These are phyloP conservation scores for Rickenella mellea DNA, from an alignment of 768 basidiomycete species.

Conservation along the genomic window DNA sequence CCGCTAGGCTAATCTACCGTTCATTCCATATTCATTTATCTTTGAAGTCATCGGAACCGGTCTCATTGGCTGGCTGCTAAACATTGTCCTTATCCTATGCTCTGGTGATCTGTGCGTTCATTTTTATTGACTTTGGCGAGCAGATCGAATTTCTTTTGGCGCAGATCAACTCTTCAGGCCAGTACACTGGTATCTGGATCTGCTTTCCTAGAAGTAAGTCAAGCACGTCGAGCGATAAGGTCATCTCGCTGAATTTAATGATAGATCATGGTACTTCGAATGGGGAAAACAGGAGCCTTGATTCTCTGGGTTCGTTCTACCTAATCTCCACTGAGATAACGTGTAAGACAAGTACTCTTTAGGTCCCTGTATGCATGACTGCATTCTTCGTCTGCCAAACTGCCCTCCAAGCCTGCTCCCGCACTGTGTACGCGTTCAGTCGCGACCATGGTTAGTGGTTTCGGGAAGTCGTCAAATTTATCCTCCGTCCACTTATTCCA, in stretches of 20 bases:
- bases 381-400: slow-evolving; percentile 83
- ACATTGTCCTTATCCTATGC: slow-evolving; percentile 80
- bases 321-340: neutral
- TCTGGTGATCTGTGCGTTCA: slow-evolving; percentile 59
- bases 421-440: slow-evolving; percentile 79
- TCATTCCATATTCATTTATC: neutral
- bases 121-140: slow-evolving; percentile 1
- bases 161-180: slow-evolving; percentile 43
- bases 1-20: neutral
- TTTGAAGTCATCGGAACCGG: slow-evolving; percentile 60
- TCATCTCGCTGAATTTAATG: neutral
- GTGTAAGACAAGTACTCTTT: neutral
- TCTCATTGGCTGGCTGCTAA: slow-evolving; percentile 76
- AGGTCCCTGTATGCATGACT: slow-evolving; percentile 72
- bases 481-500: neutral
- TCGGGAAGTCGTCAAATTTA: slow-evolving; percentile 1
- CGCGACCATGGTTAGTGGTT: slow-evolving; percentile 55
- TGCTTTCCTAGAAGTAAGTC: slow-evolving; percentile 54
- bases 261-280: slow-evolving; percentile 65
- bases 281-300: slow-evolving; percentile 69
- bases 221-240: neutral
- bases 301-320: slow-evolving; percentile 56
- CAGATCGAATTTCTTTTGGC: slow-evolving; percentile 8
- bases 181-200: slow-evolving; percentile 43
- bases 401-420: slow-evolving; percentile 73